A percentile compares a stretch with the other conserved stretches of the same genome.
Evolutionary conservation across 164 flowering plant genomes (phyloP).

Genomic region (Platanus orientalis): DNA sequence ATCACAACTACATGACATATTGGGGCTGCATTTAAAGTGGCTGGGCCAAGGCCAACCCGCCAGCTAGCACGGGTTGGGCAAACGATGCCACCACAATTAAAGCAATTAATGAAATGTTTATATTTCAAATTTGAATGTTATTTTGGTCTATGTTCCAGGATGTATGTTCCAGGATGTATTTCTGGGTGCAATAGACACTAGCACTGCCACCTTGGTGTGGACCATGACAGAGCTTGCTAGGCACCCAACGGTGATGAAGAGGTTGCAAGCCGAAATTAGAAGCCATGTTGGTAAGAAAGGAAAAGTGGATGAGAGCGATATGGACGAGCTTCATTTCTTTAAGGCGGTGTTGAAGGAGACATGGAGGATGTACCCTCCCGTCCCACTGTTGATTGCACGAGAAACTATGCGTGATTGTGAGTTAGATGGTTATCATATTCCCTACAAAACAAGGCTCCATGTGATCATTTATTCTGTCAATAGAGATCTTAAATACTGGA

Average conservation of each 20-base stretch:
- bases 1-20: too few species aligned
- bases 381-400: neutral
- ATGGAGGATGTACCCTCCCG: neutral
- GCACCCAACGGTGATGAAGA: slow-evolving; percentile 6
- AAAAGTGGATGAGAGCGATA: slow-evolving; percentile 4
- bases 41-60: too few species aligned
- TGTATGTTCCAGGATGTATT: neutral
- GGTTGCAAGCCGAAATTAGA: slow-evolving; percentile 6
- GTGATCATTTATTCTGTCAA: too few species aligned
- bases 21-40: too few species aligned
- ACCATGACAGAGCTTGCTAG: slow-evolving; percentile 9
- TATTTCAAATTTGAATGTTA: too few species aligned
- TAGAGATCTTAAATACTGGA: too few species aligned
- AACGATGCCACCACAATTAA: too few species aligned
- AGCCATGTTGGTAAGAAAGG: slow-evolving; percentile 1
- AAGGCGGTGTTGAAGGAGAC: slow-evolving; percentile 5
- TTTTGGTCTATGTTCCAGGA: too few species aligned
- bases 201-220: slow-evolving; percentile 5
- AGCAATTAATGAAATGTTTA: too few species aligned
- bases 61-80: too few species aligned
- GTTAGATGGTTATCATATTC: too few species aligned
- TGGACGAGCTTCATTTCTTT: neutral
- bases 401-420: neutral
- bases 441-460: too few species aligned
- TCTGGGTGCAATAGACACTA: slow-evolving; percentile 5